These are phyloP conservation scores for Colletotrichum viniferum DNA, from an alignment of 2,329 filamentous ascomycete genomes.

Conservation along the genomic window DNA sequence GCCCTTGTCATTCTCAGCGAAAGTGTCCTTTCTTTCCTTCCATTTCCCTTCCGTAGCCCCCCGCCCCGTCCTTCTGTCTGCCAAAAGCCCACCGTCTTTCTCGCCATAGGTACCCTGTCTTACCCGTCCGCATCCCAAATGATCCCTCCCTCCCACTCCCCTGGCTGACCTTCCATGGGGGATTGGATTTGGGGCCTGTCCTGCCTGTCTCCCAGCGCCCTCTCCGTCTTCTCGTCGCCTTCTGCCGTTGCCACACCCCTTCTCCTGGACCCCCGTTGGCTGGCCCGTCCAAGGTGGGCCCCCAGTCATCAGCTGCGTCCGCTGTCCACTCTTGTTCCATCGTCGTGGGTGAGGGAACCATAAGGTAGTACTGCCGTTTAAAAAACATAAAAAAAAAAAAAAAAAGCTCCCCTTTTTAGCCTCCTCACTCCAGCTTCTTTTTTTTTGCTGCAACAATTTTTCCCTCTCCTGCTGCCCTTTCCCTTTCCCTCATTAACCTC, in stretches of 20 bases:
- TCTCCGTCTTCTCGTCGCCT: not conserved
- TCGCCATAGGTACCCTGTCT: not conserved
- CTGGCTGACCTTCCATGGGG: not conserved
- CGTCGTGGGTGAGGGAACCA: slow-evolving; percentile 1
- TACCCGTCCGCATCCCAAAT: not conserved
- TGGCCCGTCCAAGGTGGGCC: slow-evolving; percentile 7
- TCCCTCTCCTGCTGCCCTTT: slow-evolving; percentile 17
- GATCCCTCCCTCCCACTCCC: not conserved
- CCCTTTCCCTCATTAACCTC: slow-evolving; percentile 18
- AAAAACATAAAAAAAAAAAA: not conserved
- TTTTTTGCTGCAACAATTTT: slow-evolving; percentile 9
- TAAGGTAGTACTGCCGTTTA: not conserved
- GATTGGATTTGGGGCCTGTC: not conserved
- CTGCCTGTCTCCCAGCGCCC: not conserved
- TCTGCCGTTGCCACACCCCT: slow-evolving; percentile 14
- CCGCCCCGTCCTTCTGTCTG: not conserved
- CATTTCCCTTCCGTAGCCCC: not conserved
- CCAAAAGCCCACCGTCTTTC: not conserved
- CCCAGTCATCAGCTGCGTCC: slow-evolving; percentile 14
- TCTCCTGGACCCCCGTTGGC: slow-evolving; percentile 4
- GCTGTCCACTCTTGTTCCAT: slow-evolving; percentile 7
- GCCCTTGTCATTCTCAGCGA: not conserved
- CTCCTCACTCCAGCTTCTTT: slow-evolving; percentile 17
- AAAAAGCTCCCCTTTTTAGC: slow-evolving; percentile 20
- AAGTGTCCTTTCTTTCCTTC: not conserved